Evolutionary conservation across 148 eudicot genomes (phyloP).

Genomic region (Limonium bicolor): DNA sequence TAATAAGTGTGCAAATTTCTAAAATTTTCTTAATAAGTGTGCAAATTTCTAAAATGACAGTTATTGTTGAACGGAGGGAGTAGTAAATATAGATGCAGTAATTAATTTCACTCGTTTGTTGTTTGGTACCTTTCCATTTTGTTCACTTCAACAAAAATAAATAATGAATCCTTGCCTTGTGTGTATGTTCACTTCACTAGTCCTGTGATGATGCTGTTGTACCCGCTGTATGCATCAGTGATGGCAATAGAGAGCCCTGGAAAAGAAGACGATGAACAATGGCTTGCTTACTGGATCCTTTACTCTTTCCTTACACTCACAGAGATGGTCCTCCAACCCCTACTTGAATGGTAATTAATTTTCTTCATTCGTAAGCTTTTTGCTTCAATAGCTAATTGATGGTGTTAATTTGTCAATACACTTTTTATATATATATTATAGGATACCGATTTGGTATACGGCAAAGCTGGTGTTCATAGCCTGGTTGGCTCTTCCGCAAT

Average conservation of each 20-base stretch:
- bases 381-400: neutral
- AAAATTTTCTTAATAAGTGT: too few relatives aligned
- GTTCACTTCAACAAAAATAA: too few relatives aligned
- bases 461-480: conserved; percentile 37
- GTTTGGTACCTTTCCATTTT: too few relatives aligned
- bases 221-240: conserved; percentile 86
- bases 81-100: too few relatives aligned
- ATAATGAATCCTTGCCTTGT: too few relatives aligned
- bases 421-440: conserved; percentile 5
- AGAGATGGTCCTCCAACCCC: conserved; percentile 67
- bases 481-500: conserved; percentile 77
- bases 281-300: conserved; percentile 91
- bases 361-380: neutral
- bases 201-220: conserved; percentile 64
- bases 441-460: conserved; percentile 83
- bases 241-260: conserved; percentile 70
- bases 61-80: neutral
- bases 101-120: too few relatives aligned
- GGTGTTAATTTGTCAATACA: neutral
- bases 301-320: conserved; percentile 72
- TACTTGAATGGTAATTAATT: conserved; percentile 45
- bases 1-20: too few relatives aligned
- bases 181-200: conserved; percentile 23
- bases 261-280: conserved; percentile 77
- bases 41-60: too few relatives aligned